Conservation (phyloP, 78 protist species). For the Dictyostelium purpureum region DNA sequence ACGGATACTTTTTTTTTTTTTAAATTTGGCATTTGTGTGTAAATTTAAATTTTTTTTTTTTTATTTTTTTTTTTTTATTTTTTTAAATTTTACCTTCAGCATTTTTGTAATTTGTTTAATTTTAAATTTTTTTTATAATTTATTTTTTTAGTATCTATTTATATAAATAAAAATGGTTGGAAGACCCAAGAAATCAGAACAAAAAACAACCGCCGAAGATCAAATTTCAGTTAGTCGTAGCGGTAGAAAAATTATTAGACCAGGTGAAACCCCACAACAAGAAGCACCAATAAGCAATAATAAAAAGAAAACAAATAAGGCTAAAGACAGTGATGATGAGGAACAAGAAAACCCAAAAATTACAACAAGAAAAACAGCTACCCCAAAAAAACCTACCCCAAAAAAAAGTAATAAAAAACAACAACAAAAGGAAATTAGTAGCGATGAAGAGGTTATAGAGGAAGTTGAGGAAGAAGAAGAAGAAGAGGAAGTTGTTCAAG, state of each 20-base stretch:
- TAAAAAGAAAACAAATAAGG: background rate
- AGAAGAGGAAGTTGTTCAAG: background rate
- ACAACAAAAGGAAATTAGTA: background rate
- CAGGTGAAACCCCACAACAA: background rate
- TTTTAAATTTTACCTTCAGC: too few relatives aligned
- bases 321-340: background rate
- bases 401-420: background rate
- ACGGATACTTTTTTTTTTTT: background rate
- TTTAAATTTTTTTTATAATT: too few relatives aligned
- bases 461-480: background rate
- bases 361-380: background rate
- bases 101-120: too few relatives aligned
- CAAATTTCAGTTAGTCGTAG: background rate
- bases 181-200: too few relatives aligned
- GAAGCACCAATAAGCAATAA: background rate
- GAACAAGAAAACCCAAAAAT: background rate
- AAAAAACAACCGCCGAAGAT: too few relatives aligned
- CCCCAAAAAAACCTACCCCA: background rate
- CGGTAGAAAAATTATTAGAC: conserved; percentile 12
- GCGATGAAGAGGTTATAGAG: background rate
- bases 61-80: too few relatives aligned
- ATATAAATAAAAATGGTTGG: too few relatives aligned
- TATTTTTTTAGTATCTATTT: too few relatives aligned
- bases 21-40: too few relatives aligned
- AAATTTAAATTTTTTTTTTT: background rate